Evolutionary conservation across 2,329 filamentous ascomycete genomes (phyloP).

Genomic region (Aspergillus fumigatus): DNA sequence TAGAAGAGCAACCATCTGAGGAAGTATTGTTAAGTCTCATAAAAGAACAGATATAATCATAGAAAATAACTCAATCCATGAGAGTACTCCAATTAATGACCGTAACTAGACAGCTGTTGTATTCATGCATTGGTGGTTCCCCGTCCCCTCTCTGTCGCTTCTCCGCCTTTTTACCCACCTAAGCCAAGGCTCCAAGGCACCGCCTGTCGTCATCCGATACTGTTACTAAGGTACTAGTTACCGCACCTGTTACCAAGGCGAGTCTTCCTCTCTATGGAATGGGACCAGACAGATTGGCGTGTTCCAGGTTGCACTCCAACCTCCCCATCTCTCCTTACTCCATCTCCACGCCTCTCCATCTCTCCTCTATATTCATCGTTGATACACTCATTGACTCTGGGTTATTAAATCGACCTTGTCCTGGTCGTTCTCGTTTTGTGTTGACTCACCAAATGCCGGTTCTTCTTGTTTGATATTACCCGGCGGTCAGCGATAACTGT

Average conservation of each 20-base stretch:
- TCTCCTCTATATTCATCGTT: neutral
- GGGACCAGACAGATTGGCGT: neutral
- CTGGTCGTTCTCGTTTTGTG: neutral
- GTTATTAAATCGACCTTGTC: neutral
- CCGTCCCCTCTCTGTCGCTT: neutral
- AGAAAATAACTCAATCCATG: no score
- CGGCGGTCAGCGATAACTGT: neutral
- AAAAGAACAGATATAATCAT: neutral
- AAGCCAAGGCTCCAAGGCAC: neutral
- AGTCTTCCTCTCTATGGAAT: no score
- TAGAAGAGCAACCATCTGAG: neutral
- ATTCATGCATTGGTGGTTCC: no score
- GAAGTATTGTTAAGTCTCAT: neutral
- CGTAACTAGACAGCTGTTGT: no score
- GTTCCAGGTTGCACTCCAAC: neutral
- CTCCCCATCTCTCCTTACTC: neutral
- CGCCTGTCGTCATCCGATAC: neutral
- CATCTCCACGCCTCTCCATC: neutral
- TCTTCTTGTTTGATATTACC: neutral
- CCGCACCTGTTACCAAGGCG: no score
- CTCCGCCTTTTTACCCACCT: neutral
- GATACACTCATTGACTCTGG: neutral
- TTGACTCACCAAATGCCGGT: neutral
- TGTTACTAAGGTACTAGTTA: neutral
- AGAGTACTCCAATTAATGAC: no score